Base-by-base conservation (phyloP, 805 yeast genomes). In the Scheffersomyces ergatensis region DNA sequence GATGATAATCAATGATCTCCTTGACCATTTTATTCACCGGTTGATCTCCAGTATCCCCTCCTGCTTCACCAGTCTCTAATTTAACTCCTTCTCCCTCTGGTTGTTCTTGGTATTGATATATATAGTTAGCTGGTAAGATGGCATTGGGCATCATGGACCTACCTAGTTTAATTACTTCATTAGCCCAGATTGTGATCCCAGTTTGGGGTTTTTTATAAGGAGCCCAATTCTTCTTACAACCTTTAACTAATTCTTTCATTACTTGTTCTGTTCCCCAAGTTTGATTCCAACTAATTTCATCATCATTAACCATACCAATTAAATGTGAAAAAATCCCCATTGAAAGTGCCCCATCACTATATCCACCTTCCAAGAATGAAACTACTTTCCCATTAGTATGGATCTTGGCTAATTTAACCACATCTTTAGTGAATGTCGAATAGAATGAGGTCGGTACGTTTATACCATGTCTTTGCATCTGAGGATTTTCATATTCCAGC, bases 381-480 rank as follows among this genome's bases (percentile, higher is more conserved):
- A 87, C 48, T 0, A 86, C 65, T 43, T 77, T 78, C 9, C 90
- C 85, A 9, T 72, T 61, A 5, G 83, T 64, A 51, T 77, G 84
- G 36, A 76, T 68, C 42, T 82, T 76, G 4, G 93, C 86, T 34
- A 87, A 61, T 40, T 73, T 76, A n/a, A 81, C 78, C 0, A 85
- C 82, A 58, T 87, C 95, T 27, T 72, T 70, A 4, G 95, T 82
- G 54, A 87, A 86, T 32, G 71, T 72, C 15, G 85, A 74, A 57
- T 83, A 87, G 54, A 88, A 87, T 15, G 83, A 76, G 0, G 95
- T 85, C 3, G 96, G 96, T 9, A 87, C 89, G 51, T 83, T 81
- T 19, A 84, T 87, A 0, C 80, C 79, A 57, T 88, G 95, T 39
- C 95, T 69, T 60, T 87, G 95, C 95, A 87, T 88, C 37, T 82